A percentile compares a stretch with the other conserved stretches of the same genome.
These are phyloP conservation scores for barrel medic (Medicago truncatula) DNA, from an alignment of 306 rosid genomes.

Conservation along the genomic window MtrunA17r5.0-ANR NC_053046.1:4318001-4318500, in stretches of 20 bases:
- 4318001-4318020: neutral
- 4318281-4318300: conserved; percentile 35
- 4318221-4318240: conserved; percentile 2
- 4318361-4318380: conserved; percentile 77
- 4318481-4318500: conserved; percentile 86
- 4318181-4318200: conserved; percentile 10
- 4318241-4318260: conserved; percentile 18
- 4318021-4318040: neutral
- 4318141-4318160: conserved; percentile 5
- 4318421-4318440: conserved; percentile 74
- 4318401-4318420: conserved; percentile 65
- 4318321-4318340: conserved; percentile 58
- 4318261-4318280: conserved; percentile 10
- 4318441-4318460: conserved; percentile 94
- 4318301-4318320: conserved; percentile 39
- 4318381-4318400: conserved; percentile 83
- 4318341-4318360: conserved; percentile 56
- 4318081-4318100: too few relatives aligned
- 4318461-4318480: conserved; percentile 83
- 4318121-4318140: conserved; percentile 10
- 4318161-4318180: conserved; percentile 3
- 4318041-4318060: too few relatives aligned
- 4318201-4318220: neutral
- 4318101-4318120: too few relatives aligned
- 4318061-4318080: too few relatives aligned